Evolutionary conservation across 169 alveolate genomes (phyloP).

Genomic region (Neospora caninum): DNA sequence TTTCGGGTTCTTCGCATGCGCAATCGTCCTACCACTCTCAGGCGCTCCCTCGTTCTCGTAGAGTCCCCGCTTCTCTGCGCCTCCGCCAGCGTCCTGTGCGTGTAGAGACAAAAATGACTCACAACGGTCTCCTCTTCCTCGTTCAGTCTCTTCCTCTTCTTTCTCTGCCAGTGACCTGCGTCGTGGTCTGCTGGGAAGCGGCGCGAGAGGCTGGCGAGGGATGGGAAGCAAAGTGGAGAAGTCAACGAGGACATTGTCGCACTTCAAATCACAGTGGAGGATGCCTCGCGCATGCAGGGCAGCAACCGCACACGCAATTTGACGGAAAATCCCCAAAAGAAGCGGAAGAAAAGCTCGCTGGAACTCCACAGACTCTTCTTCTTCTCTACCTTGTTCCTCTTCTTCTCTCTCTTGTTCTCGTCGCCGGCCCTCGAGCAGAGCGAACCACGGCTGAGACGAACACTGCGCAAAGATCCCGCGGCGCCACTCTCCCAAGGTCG

Average conservation of each 20-base stretch:
- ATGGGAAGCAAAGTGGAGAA: slow-evolving; percentile 22
- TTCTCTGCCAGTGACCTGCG: too few species aligned
- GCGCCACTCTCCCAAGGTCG: slow-evolving; percentile 22
- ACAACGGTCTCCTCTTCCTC: too few species aligned
- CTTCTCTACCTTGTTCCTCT: neutral
- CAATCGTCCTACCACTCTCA: too few species aligned
- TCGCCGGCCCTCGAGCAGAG: neutral
- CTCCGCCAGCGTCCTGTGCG: too few species aligned
- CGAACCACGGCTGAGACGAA: neutral
- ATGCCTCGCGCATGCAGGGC: slow-evolving; percentile 86
- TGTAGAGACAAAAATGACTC: too few species aligned
- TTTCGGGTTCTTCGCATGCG: too few species aligned
- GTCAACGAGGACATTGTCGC: slow-evolving; percentile 89
- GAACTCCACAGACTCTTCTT: slow-evolving; percentile 3
- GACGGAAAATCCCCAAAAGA: slow-evolving; percentile 78
- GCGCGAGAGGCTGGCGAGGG: slow-evolving; percentile 45
- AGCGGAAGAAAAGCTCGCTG: slow-evolving; percentile 36
- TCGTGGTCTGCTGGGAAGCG: too few species aligned
- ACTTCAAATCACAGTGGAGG: slow-evolving; percentile 93
- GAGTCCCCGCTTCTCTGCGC: too few species aligned
- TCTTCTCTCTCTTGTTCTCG: neutral
- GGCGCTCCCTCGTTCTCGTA: too few species aligned
- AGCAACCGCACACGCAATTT: slow-evolving; percentile 84
- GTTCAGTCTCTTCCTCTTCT: too few species aligned
- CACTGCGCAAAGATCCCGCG: neutral